Percentiles rank a stretch among this genome's conserved stretches.
Evolutionary conservation across 257 asterid species (phyloP).

Genomic region (Echites panduratus): DNA sequence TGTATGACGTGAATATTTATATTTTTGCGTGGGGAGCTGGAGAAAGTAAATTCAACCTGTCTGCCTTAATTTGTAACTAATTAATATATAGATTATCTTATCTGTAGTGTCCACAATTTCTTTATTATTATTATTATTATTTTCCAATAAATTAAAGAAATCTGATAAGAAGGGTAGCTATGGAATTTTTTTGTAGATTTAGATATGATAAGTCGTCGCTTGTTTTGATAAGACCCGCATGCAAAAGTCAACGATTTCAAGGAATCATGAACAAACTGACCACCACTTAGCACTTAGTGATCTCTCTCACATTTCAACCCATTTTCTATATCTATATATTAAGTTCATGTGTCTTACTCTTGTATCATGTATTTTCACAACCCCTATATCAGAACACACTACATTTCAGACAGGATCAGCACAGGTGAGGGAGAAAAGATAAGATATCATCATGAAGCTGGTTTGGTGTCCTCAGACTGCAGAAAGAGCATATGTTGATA

Average conservation of each 20-base stretch:
- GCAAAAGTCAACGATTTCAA: constrained; percentile 10
- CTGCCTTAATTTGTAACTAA: no score
- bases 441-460: constrained; percentile 25
- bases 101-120: no score
- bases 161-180: background rate
- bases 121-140: no score
- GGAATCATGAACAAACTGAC: background rate
- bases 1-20: no score
- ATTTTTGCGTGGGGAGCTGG: no score
- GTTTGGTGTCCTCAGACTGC: constrained; percentile 38
- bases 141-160: background rate
- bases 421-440: background rate
- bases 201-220: background rate
- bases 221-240: background rate
- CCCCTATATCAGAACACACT: background rate
- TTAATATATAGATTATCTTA: no score
- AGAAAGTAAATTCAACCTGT: no score
- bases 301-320: no score
- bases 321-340: background rate
- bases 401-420: background rate
- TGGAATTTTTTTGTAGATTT: background rate
- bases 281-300: background rate
- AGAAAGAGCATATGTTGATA: constrained; percentile 27
- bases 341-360: background rate
- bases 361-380: background rate